Evolutionary conservation across 768 basidiomycete species (phyloP), one percentile per base, ranked within the genome.

Genomic region (Tremella yokohamensis): DNA sequence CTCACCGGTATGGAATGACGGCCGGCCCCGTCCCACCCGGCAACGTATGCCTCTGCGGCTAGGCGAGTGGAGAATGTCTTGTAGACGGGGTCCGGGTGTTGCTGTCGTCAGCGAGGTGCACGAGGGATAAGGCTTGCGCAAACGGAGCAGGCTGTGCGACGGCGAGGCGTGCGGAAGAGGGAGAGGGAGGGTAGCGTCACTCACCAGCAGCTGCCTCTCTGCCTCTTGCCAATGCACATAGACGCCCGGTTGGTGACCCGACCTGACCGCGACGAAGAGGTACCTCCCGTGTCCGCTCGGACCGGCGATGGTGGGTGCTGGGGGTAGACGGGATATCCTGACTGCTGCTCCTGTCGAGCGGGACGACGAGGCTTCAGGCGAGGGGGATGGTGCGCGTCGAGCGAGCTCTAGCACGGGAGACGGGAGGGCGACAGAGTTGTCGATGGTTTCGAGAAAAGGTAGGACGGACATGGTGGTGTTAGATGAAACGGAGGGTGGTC

Each of bases 11-110:
- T 47, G 29, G 58, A 61, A 53, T 66, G 65, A 39, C 62, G 44
- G n/a, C 72, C 67, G 16, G 61, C 60, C 13, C 70, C 70, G 45
- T 72, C 60, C 70, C 70, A 69, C 1, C 72, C 72, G 12, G 42
- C 48, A 12, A 74, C 63, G 57, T 60, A 76, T 0, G 75, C 73
- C 50, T 71, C 60, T 13, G 75, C 75, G 16, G 75, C 75, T 15
- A 71, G 53, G 19, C 55, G 48, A 9, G 75, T 73, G 11, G 72
- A 73, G 53, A 76, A 76, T 15, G 69, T 69, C 54, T 68, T 73
- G 63, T 60, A 68, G 12, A 60, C 37, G 0, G 70, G 65, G 18
- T 55, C 58, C 8, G 69, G 59, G 45, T 71, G 56, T n/a, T 55
- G 49, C 69, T 66, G 53, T 19, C 13, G 29, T n/a, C 37, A 45